Evolutionary conservation across 192 early-diverging fungal genomes (phyloP).

Genomic region (Coemansia pectinata): DNA sequence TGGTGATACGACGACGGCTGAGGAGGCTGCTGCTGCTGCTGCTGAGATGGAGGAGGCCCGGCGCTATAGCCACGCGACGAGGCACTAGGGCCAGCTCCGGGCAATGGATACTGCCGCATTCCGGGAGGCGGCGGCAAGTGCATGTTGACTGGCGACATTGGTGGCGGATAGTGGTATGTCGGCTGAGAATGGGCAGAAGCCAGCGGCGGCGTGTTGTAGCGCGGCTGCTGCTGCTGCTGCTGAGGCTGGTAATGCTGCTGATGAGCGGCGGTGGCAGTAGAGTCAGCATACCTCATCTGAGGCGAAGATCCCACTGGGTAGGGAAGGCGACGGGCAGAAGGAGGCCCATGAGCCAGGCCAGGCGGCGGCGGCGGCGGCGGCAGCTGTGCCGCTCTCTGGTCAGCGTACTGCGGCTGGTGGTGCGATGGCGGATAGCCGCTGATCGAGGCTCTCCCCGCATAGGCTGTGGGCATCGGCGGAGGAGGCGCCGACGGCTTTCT

Average conservation of each 20-base stretch:
- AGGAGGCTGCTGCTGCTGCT: not conserved
- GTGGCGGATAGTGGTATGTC: slow-evolving; percentile 10
- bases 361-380: not conserved
- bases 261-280: not conserved
- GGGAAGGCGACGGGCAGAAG: not conserved
- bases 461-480: not conserved
- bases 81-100: not conserved
- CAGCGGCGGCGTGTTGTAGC: slow-evolving; percentile 5
- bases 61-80: slow-evolving; percentile 4
- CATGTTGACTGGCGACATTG: not conserved
- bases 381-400: not conserved
- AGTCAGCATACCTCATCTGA: not conserved
- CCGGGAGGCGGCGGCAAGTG: not conserved
- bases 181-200: not conserved
- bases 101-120: not conserved
- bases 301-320: not conserved
- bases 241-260: not conserved
- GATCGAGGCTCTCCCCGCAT: slow-evolving; percentile 14
- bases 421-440: slow-evolving; percentile 8
- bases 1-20: not conserved
- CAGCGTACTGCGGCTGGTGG: not conserved
- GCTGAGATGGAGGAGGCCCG: not conserved
- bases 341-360: too few species aligned
- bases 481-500: slow-evolving; percentile 39
- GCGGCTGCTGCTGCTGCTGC: slow-evolving; percentile 5